Base-by-base conservation (phyloP, 108 stramenopile species). In the Cyclotella baltica region DNA sequence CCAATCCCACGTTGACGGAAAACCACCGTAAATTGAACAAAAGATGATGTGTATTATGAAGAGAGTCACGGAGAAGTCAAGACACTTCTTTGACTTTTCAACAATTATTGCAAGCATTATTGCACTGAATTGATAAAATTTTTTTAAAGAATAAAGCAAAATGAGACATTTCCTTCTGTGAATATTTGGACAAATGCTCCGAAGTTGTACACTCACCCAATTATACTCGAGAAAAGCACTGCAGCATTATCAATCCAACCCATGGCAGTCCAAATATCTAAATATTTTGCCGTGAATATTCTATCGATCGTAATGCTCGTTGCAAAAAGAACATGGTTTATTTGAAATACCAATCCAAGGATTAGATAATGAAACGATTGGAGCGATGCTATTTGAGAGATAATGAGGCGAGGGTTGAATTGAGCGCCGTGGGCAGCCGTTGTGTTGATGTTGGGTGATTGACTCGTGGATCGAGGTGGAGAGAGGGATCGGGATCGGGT, bases 291-390 rank as follows among this genome's bases (percentile, higher is more conserved):
- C 0, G 94, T 91, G 67, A 95, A 95, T 50, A 95, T 91, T 38
- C 94, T 75, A 62, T 95, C 94, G 5, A 95, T 69, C 11, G 94
- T 90, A 8, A 92, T 75, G 23, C 81, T 70, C 25, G 81, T 88
- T 1, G 81, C 88, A 67, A 83, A 92, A 13, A 95, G 40, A 0
- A 92, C 64, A 34, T 88, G 75, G 69, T 95, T 95, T 56, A 90
- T 67, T 70, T 92, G 88, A 50, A 95, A 86, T 23, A 87, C 68
- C 36, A 91, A 37, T 5, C 86, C 89, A 15, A 92, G 87, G 20
- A 89, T 48, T 1, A 92, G 31, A 76, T 95, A 95, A 33, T 95
- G 94, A 47, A 89, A 89, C 43, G 89, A 92, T 71, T 95, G 94
- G 43, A 93, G 78, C 13, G 88, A 77, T 19, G 89, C 77, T 34